These are phyloP conservation scores for Pseudocohnilembus persalinus DNA, from an alignment of 169 alveolate genomes.

Conservation along the genomic window DNA sequence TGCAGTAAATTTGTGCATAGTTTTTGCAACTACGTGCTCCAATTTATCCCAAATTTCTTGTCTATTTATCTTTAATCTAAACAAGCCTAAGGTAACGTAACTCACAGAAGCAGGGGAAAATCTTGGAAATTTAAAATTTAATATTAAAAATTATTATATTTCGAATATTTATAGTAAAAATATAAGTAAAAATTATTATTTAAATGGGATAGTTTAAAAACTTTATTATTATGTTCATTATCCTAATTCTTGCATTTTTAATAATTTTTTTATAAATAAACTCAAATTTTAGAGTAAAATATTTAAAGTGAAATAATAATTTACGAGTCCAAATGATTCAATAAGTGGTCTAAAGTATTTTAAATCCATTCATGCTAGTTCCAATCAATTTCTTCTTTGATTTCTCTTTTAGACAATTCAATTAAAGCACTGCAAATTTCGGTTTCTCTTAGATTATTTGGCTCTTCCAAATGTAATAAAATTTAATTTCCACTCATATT, in stretches of 20 bases:
- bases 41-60: conserved; percentile 44
- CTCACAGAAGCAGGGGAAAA: conserved; percentile 27
- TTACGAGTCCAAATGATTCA: no score
- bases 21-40: conserved; percentile 7
- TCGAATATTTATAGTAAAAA: no score
- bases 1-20: conserved; percentile 46
- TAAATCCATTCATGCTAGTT: conserved; percentile 34
- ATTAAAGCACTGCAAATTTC: conserved; percentile 50
- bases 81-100: conserved; percentile 19
- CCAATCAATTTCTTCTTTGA: conserved; percentile 50
- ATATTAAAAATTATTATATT: no score
- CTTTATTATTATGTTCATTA: no score
- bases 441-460: conserved; percentile 36
- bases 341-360: conserved; percentile 9
- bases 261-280: no score
- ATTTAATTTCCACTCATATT: conserved; percentile 59
- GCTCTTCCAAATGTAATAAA: conserved; percentile 48
- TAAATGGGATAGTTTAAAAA: no score
- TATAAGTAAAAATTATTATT: no score
- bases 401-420: conserved; percentile 45
- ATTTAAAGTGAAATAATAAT: no score
- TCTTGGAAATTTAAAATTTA: background rate
- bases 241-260: no score
- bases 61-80: conserved; percentile 30
- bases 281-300: no score